phyloP scores from a whole-genome alignment of 2,329 filamentous ascomycete genomes.

The Coniochaeta prunicola region DNA sequence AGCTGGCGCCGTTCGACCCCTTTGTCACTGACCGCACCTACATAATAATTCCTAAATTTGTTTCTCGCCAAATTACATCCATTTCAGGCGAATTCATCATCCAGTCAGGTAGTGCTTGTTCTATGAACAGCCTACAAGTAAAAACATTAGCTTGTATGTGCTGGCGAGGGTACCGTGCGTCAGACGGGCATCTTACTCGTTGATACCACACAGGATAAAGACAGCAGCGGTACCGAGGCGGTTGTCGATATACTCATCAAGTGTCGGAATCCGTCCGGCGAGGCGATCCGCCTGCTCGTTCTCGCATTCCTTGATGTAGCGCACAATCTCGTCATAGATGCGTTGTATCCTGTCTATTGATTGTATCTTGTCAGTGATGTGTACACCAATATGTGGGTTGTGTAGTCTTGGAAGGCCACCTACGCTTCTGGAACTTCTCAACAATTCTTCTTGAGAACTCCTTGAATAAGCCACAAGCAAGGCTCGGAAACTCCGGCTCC shows the following conservation, averaged over 20 bases:
- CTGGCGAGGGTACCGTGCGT: too few species aligned
- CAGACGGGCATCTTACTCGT: constrained; percentile 9
- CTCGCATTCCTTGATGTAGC: constrained; percentile 10
- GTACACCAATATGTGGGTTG: neutral
- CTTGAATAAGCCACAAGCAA: constrained; percentile 11
- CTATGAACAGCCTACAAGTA: constrained; percentile 6
- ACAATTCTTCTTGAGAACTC: constrained; percentile 10
- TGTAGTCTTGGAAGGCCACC: neutral
- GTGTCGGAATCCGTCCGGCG: constrained; percentile 8
- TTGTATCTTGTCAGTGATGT: neutral
- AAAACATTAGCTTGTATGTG: neutral
- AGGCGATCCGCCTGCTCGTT: constrained; percentile 12
- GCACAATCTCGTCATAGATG: constrained; percentile 10
- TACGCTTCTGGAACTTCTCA: constrained; percentile 8
- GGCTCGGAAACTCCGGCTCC: constrained; percentile 8
- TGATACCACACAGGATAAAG: constrained; percentile 10
- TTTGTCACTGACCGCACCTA: neutral
- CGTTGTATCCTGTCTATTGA: constrained; percentile 7
- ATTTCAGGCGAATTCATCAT: constrained; percentile 13
- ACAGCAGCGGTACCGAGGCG: constrained; percentile 12
- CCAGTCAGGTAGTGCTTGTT: constrained; percentile 7
- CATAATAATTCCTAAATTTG: constrained; percentile 14
- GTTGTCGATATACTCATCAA: constrained; percentile 10
- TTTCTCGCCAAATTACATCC: constrained; percentile 9
- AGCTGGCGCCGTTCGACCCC: neutral